Evolutionary conservation across 75 land plant genomes (phyloP).

Genomic region (Cryptomeria japonica): DNA sequence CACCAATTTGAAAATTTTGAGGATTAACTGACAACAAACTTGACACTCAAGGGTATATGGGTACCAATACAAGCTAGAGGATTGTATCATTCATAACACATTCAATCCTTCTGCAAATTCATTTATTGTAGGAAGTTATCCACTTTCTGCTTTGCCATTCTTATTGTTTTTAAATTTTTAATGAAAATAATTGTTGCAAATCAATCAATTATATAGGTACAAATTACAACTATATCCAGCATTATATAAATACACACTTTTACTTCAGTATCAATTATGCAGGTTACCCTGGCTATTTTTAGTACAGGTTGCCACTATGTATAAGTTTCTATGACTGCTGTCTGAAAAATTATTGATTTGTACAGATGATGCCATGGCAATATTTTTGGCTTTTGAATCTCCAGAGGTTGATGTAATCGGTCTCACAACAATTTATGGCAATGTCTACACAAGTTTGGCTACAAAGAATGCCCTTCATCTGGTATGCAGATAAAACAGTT

Average conservation of each 20-base stretch:
- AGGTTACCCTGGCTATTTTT: background rate
- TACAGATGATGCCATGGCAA: conserved; percentile 98
- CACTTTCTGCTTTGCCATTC: background rate
- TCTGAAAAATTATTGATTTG: conserved; percentile 5
- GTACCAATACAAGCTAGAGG: too few species aligned
- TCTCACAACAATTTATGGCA: conserved; percentile 95
- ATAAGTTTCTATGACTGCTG: background rate
- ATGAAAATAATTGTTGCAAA: background rate
- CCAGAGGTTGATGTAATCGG: conserved; percentile 95
- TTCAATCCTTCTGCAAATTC: background rate
- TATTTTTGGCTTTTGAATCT: conserved; percentile 84
- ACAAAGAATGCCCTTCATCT: conserved; percentile 91
- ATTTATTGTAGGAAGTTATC: background rate
- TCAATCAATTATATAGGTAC: background rate
- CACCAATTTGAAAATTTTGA: too few species aligned
- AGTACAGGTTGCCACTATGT: background rate
- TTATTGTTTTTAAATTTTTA: background rate
- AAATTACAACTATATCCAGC: background rate
- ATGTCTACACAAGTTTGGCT: conserved; percentile 82
- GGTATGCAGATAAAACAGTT: conserved; percentile 41
- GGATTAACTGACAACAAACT: too few species aligned
- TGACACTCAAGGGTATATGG: too few species aligned
- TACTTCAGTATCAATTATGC: background rate
- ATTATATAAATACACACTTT: background rate
- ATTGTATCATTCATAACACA: background rate